Conservation (phyloP, 768 basidiomycete genomes). For the Hemileccinum impolitum region DNA sequence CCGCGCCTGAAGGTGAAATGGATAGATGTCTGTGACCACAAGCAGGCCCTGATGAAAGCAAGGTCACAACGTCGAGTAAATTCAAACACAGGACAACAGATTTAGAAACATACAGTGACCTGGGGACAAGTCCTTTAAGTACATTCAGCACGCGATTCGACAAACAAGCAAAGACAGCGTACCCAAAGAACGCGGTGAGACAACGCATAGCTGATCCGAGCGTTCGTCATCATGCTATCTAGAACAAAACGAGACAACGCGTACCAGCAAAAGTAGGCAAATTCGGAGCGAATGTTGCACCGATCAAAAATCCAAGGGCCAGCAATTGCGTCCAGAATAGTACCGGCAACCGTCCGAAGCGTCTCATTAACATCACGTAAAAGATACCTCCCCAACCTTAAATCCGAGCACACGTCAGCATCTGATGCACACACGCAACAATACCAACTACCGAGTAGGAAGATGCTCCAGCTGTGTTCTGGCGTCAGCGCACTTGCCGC, state of each 20-base stretch:
- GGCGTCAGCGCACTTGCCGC: conserved; percentile 1
- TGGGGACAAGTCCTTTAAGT: conserved; percentile 46
- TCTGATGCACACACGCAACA: not conserved
- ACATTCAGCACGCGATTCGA: not conserved
- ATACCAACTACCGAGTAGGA: conserved; percentile 35
- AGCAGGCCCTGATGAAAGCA: conserved; percentile 36
- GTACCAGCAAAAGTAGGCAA: conserved; percentile 45
- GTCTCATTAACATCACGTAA: conserved; percentile 29
- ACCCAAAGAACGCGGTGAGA: conserved; percentile 32
- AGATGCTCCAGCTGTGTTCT: conserved; percentile 42
- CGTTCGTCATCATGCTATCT: not conserved
- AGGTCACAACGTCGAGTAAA: not conserved
- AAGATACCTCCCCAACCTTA: conserved; percentile 31
- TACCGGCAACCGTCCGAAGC: conserved; percentile 28
- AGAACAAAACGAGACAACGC: not conserved
- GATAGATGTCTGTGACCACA: conserved; percentile 48
- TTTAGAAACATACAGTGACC: conserved; percentile 35
- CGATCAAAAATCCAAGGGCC: conserved; percentile 45
- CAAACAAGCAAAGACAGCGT: not conserved
- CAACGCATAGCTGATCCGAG: conserved; percentile 29
- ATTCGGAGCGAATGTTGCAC: conserved; percentile 49
- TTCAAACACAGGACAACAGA: not conserved
- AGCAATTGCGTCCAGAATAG: conserved; percentile 37
- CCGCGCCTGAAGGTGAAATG: conserved; percentile 51
- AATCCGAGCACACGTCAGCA: conserved; percentile 1